phyloP scores from a whole-genome alignment of 108 stramenopile genomes.

The Aurantiochytrium sp. region DNA sequence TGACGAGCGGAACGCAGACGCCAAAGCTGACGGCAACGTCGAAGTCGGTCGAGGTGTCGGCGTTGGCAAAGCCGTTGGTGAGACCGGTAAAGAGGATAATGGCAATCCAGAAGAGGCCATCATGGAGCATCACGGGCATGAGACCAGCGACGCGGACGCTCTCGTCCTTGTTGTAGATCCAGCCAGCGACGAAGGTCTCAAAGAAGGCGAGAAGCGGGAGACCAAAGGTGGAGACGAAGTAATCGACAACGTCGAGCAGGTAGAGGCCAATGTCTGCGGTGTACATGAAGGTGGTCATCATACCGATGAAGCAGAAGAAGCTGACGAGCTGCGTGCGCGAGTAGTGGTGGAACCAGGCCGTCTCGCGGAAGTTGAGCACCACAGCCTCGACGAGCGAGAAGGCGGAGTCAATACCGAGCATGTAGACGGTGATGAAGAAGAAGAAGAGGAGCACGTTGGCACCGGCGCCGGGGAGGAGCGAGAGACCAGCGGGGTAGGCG shows the following conservation, averaged over 20 bases:
- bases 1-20: conserved; percentile 29
- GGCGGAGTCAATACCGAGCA: background rate
- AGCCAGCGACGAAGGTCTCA: conserved; percentile 56
- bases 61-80: conserved; percentile 44
- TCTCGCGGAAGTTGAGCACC: conserved; percentile 32
- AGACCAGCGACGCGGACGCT: conserved; percentile 33
- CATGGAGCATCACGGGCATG: conserved; percentile 38
- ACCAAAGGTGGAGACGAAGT: conserved; percentile 60
- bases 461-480: background rate
- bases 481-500: background rate
- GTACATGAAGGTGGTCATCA: conserved; percentile 36
- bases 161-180: conserved; percentile 50
- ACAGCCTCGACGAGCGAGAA: conserved; percentile 26
- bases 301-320: background rate
- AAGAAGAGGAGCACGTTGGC: background rate
- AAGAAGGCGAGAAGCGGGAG: conserved; percentile 49
- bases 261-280: conserved; percentile 55
- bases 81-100: conserved; percentile 46
- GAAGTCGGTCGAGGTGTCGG: conserved; percentile 34
- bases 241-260: conserved; percentile 57
- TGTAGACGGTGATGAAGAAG: conserved; percentile 18
- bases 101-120: conserved; percentile 43
- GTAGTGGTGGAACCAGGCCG: background rate
- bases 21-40: conserved; percentile 24
- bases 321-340: conserved; percentile 13